Conservation (phyloP, 2,329 filamentous ascomycete genomes). For the Ustulina deusta region DNA sequence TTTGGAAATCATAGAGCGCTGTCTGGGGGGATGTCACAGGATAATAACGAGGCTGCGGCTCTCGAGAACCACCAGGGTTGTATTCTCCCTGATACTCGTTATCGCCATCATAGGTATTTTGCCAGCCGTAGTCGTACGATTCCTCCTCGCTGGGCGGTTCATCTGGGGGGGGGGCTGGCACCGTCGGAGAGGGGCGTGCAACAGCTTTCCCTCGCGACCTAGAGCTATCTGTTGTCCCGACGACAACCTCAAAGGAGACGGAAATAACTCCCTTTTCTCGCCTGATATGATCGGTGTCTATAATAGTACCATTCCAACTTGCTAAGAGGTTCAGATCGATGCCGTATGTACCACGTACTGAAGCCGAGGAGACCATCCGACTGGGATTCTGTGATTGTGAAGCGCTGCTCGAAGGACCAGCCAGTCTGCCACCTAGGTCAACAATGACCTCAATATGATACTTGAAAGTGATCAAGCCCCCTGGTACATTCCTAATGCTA, state of each 20-base stretch:
- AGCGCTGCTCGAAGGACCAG: conserved; percentile 63
- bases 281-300: conserved; percentile 87
- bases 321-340: conserved; percentile 60
- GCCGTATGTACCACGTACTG: conserved; percentile 52
- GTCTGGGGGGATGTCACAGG: conserved; percentile 49
- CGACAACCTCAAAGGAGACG: conserved; percentile 85
- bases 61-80: conserved; percentile 36
- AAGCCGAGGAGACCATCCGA: conserved; percentile 54
- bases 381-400: conserved; percentile 56
- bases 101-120: conserved; percentile 49
- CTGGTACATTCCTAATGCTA: conserved; percentile 88
- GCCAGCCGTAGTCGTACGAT: conserved; percentile 48
- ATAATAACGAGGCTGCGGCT: conserved; percentile 46
- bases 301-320: conserved; percentile 74
- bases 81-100: conserved; percentile 45
- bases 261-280: conserved; percentile 93
- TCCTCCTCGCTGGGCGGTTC: conserved; percentile 38
- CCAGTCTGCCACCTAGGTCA: conserved; percentile 88
- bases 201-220: conserved; percentile 48
- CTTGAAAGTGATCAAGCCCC: conserved; percentile 93
- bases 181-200: conserved; percentile 40
- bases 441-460: conserved; percentile 95
- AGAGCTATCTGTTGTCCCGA: conserved; percentile 83
- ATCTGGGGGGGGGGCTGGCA: conserved; percentile 43
- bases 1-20: conserved; percentile 51